phyloP scores from a whole-genome alignment of 345 rosid genomes.

The Citrus hindsii region DNA sequence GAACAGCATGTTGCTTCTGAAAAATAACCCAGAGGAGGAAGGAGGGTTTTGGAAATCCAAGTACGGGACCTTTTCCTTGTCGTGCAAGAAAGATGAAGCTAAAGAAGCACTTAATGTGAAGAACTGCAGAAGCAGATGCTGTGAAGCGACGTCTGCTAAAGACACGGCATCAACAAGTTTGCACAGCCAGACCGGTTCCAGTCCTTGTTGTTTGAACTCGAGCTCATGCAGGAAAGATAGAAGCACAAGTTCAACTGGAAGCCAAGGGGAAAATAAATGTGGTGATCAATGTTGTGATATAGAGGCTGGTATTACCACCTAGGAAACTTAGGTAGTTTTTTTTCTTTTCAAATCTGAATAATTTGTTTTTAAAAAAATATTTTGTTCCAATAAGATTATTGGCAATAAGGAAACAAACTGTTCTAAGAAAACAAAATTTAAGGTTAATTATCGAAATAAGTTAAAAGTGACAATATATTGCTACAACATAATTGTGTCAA shows the following conservation, averaged over 20 bases:
- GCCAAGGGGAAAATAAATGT: background rate
- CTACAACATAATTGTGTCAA: no score
- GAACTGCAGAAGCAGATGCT: background rate
- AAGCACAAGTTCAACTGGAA: background rate
- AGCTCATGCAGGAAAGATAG: background rate
- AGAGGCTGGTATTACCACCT: background rate
- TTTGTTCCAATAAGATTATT: no score
- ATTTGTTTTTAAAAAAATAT: no score
- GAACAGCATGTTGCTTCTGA: constrained; percentile 74
- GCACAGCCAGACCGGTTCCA: background rate
- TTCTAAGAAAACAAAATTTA: no score
- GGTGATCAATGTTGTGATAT: background rate
- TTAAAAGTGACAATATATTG: no score
- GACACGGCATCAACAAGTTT: background rate
- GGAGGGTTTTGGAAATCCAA: background rate
- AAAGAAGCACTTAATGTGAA: background rate
- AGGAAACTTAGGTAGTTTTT: background rate
- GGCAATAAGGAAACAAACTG: no score
- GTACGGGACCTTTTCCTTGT: background rate
- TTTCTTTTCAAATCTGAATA: no score
- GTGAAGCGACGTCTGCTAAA: background rate
- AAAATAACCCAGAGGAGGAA: background rate
- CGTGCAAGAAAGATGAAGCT: no score
- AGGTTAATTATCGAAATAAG: no score
- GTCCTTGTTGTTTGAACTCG: background rate